Conservation (phyloP, 2,329 filamentous ascomycete species). For the Fragosphaeria purpurea region DNA sequence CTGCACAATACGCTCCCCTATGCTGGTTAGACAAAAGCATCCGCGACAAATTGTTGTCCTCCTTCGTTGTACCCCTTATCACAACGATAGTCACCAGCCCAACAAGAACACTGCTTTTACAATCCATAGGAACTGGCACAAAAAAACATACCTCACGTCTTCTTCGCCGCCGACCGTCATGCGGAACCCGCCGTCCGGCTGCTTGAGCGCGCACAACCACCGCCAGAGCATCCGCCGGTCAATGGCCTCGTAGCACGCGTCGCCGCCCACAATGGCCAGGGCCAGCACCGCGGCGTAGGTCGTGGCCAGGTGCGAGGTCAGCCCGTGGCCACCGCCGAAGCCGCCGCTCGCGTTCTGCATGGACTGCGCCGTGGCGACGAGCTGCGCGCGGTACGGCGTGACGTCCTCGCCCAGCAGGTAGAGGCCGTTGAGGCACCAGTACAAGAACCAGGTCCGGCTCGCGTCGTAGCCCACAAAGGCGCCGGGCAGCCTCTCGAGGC, state of each 20-base stretch:
- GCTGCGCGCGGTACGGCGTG: constrained; percentile 54
- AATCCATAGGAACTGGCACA: too few species aligned
- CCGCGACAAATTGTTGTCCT: too few species aligned
- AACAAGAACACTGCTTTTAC: too few species aligned
- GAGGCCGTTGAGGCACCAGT: constrained; percentile 78
- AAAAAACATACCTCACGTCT: constrained; percentile 63
- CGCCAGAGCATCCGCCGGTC: constrained; percentile 82
- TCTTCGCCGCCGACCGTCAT: constrained; percentile 81
- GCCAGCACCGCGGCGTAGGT: constrained; percentile 78
- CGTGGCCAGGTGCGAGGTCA: constrained; percentile 77
- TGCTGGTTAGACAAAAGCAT: too few species aligned
- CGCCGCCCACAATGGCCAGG: constrained; percentile 66
- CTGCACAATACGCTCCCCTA: constrained; percentile 85
- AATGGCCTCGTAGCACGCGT: constrained; percentile 60
- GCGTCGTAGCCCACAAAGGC: constrained; percentile 70
- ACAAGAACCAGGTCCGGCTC: constrained; percentile 85
- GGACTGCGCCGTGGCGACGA: constrained; percentile 64
- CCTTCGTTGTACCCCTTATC: too few species aligned
- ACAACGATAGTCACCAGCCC: too few species aligned
- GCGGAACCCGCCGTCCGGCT: constrained; percentile 78
- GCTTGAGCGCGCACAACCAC: constrained; percentile 81
- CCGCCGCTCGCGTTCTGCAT: constrained; percentile 79
- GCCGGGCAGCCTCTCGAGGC: constrained; percentile 53
- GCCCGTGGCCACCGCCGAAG: constrained; percentile 89
- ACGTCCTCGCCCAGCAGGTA: constrained; percentile 67